Percentiles rank a stretch among this genome's conserved stretches.
phyloP scores from a whole-genome alignment of 129 eudicot species.

The Deinandra increscens region DNA sequence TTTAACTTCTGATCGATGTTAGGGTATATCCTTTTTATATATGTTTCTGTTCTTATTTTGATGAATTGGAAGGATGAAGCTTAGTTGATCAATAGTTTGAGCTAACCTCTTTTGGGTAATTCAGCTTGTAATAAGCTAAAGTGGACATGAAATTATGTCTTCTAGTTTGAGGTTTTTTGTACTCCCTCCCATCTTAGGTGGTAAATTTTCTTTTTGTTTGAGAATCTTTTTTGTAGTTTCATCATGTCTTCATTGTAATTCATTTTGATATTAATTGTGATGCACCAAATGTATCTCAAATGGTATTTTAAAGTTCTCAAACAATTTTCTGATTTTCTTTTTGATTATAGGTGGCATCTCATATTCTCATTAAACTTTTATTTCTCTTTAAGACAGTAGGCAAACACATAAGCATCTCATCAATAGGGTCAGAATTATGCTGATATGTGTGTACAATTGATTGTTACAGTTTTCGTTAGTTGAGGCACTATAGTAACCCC shows the following conservation, averaged over 20 bases:
- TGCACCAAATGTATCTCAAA: background rate
- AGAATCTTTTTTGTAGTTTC: background rate
- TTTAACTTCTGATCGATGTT: background rate
- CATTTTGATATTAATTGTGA: background rate
- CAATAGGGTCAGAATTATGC: background rate
- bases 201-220: background rate
- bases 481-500: background rate
- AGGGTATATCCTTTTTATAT: background rate
- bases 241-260: background rate
- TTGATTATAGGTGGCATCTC: too few species aligned
- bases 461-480: background rate
- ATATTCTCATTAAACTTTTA: too few species aligned
- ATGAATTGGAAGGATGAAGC: background rate
- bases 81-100: background rate
- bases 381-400: too few species aligned
- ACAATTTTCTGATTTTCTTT: background rate
- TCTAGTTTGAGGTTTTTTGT: background rate
- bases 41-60: background rate
- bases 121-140: background rate
- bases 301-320: background rate
- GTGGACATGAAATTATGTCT: background rate
- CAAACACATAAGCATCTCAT: background rate
- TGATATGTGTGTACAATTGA: constrained; percentile 7
- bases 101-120: background rate
- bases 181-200: too few species aligned